phyloP scores from a whole-genome alignment of 2,329 filamentous ascomycete genomes.

The Elsinoe perseae region DNA sequence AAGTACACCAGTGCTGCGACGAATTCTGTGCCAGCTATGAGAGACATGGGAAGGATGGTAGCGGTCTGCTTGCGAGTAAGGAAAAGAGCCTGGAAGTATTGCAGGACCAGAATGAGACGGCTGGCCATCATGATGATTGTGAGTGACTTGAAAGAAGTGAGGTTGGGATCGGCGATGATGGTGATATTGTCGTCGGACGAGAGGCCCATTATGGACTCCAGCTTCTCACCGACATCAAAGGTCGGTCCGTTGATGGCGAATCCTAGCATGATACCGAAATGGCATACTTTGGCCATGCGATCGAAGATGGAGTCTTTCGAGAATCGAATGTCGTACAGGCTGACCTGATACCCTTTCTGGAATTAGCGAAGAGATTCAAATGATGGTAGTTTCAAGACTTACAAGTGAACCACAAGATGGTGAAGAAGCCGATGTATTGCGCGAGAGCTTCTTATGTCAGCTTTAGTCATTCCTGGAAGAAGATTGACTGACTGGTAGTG shows the following conservation, averaged over 20 bases:
- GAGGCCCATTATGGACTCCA: constrained; percentile 32
- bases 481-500: constrained; percentile 24
- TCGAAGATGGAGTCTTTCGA: constrained; percentile 58
- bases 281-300: constrained; percentile 49
- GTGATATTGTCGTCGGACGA: constrained; percentile 4
- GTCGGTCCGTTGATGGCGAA: constrained; percentile 52
- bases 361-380: constrained; percentile 47
- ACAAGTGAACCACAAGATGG: constrained; percentile 62
- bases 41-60: constrained; percentile 27
- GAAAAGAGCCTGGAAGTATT: constrained; percentile 33
- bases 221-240: constrained; percentile 32
- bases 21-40: constrained; percentile 30
- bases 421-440: constrained; percentile 47
- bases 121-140: constrained; percentile 34
- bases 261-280: constrained; percentile 58
- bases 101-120: constrained; percentile 30
- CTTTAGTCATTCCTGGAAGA: not conserved
- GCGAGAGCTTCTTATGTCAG: constrained; percentile 21
- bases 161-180: constrained; percentile 9
- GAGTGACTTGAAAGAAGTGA: constrained; percentile 33
- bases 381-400: constrained; percentile 51
- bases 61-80: constrained; percentile 26
- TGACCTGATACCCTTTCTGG: constrained; percentile 53
- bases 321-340: constrained; percentile 59
- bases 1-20: constrained; percentile 31